A percentile compares a stretch with the other conserved stretches of the same genome.
phyloP scores from a whole-genome alignment of 305 asterid genomes.

The Solanum hybrid region DNA sequence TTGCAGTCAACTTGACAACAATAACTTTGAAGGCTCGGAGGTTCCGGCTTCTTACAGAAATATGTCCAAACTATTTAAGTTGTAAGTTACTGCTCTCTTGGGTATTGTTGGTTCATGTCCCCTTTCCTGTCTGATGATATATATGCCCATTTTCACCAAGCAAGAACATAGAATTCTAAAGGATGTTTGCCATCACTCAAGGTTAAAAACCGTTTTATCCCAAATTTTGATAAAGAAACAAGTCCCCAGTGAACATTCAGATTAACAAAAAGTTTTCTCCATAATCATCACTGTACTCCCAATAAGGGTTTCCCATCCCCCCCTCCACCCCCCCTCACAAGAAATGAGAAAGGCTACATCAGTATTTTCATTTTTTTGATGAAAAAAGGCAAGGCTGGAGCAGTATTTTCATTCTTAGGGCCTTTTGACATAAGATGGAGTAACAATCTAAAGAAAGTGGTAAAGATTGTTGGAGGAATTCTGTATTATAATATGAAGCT shows the following conservation, averaged over 20 bases:
- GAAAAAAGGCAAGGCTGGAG: too few relatives aligned
- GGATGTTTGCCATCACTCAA: neutral
- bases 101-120: neutral
- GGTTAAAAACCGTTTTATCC: neutral
- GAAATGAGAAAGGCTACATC: too few relatives aligned
- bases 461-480: too few relatives aligned
- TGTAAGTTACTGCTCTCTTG: slow-evolving; percentile 15
- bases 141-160: neutral
- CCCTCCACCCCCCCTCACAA: neutral
- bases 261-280: neutral
- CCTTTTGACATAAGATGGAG: too few relatives aligned
- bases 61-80: slow-evolving; percentile 34
- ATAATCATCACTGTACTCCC: neutral
- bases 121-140: neutral
- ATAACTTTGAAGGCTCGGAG: slow-evolving; percentile 45
- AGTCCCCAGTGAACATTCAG: neutral
- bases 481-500: too few relatives aligned
- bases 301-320: neutral
- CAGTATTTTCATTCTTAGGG: too few relatives aligned
- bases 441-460: too few relatives aligned
- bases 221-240: neutral
- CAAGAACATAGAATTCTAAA: neutral
- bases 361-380: too few relatives aligned
- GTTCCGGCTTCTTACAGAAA: slow-evolving; percentile 38
- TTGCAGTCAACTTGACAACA: slow-evolving; percentile 57